Evolutionary conservation across 441 rosid genomes (phyloP), one percentile per base, ranked within the genome.

Genomic region (Pelargonium australe): DNA sequence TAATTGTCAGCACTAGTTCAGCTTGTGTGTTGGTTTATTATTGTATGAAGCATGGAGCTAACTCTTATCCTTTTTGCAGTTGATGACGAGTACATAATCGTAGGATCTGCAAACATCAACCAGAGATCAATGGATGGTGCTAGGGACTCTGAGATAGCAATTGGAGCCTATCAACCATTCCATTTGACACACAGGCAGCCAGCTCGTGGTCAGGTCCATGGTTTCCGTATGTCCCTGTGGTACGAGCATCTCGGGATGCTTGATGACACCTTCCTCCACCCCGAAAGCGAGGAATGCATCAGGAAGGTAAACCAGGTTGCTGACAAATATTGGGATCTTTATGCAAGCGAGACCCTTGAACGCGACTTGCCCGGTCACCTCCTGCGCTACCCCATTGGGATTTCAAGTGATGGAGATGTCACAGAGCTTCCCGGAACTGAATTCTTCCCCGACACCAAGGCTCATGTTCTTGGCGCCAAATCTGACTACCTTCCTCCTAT

Each of bases 41-140:
- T n/a, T n/a, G n/a, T n/a, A n/a, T n/a, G n/a, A n/a, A n/a, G n/a
- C n/a, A n/a, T n/a, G n/a, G n/a, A n/a, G n/a, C n/a, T n/a, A n/a
- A n/a, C n/a, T n/a, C n/a, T n/a, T n/a, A n/a, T n/a, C n/a, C n/a
- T n/a, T n/a, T n/a, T n/a, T n/a, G n/a, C n/a, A 85, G 89, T 88
- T 74, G 93, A 86, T 63, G 93, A 88, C 49, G 89, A 88, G 71
- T 88, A 86, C 80, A 82, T 86, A 72, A 83, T 86, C 47, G 58
- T 86, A 25, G 93, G 93, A 72, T 88, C 93, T 0, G 89, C 90
- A 28, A 88, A 88, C 78, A 84, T 88, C 65, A 88, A 88, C 75
- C 89, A 88, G 76, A 78, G 93, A 51, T 88, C 93, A 57, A 84
- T 88, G 90, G 89, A 85, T 16, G 93, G 90, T 13, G 83, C 72